Evolutionary conservation across 495 filamentous ascomycete species (phyloP), one percentile per base, ranked within the genome.

Genomic region (Hypoxylon rickii): DNA sequence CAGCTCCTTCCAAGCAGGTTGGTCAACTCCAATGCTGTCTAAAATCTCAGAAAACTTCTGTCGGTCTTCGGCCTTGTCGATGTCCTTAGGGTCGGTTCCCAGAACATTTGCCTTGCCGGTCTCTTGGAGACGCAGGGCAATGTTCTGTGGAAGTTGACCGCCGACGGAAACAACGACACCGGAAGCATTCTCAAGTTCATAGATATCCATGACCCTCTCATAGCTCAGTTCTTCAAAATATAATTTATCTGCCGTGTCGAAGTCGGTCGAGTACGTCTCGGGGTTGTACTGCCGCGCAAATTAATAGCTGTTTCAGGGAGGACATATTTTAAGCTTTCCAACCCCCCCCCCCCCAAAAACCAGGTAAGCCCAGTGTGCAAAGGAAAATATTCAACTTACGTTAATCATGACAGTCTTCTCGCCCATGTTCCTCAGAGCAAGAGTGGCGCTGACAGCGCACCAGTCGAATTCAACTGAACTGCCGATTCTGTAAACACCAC

Each of bases 371-470:
- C 24, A 29, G 15, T 33, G 11, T 13, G 13, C 3, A 46, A 47
- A 20, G 33, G 17, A 18, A 43, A 40, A 40, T 22, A 11, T 16
- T 42, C 32, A 41, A 65, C 72, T 66, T 65, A 75, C 69, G 70
- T 97, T 98, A 72, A 98, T 96, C 91, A 98, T 96, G 49, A 96
- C 87, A 15, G 93, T 98, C 83, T 96, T 96, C 81, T 96, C 90
- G 61, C 91, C 93, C 85, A 96, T 92, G 44, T 86, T 76, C 58
- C 84, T 83, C 57, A 97, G 80, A 29, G 92, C 92, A 22, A 89
- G 79, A 12, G 94, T 94, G 54, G 90, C 90, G 67, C 93, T 96
- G 58, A 97, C 93, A 50, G 93, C 93, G 68, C 94, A 97, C 93
- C 93, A 98, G 74, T 98, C 93, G 68, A 98, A 98, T 73, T 98